A percentile compares a stretch with the other conserved stretches of the same genome.
Conservation (phyloP, 176 grass and related monocot species). For the Saccharum officinarum region DNA sequence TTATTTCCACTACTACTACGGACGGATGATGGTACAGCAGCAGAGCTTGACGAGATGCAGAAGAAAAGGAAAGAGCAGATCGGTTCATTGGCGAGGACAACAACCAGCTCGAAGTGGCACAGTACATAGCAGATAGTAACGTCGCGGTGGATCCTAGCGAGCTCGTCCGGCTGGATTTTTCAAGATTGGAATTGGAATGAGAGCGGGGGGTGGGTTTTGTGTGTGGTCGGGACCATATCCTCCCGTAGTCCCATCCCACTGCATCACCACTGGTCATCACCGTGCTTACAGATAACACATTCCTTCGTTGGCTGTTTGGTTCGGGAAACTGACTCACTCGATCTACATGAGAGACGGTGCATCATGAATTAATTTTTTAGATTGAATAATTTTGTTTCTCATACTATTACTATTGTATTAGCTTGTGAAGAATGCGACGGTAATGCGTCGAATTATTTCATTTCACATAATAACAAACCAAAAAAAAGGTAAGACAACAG, state of each 20-base stretch:
- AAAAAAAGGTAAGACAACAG: too few species aligned
- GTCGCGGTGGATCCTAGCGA: constrained; percentile 20
- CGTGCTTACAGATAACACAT: too few species aligned
- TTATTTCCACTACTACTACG: neutral
- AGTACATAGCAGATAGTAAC: constrained; percentile 5
- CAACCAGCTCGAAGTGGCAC: constrained; percentile 37
- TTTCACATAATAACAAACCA: too few species aligned
- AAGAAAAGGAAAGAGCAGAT: neutral
- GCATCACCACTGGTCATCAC: neutral
- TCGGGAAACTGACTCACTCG: too few species aligned
- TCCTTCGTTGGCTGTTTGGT: too few species aligned
- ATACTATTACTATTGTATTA: too few species aligned
- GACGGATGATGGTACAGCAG: neutral
- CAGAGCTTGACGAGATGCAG: constrained; percentile 19
- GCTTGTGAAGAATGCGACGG: too few species aligned
- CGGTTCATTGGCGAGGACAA: neutral
- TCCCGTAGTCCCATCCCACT: neutral
- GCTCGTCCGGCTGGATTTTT: neutral
- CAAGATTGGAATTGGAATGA: constrained; percentile 52
- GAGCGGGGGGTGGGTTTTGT: neutral
- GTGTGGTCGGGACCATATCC: neutral
- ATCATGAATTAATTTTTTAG: too few species aligned
- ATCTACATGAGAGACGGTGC: too few species aligned
- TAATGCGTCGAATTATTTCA: too few species aligned
- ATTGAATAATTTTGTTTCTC: too few species aligned